Conservation (phyloP, 2,329 filamentous ascomycete species). For the Thermothelomyces thermophilus region DNA sequence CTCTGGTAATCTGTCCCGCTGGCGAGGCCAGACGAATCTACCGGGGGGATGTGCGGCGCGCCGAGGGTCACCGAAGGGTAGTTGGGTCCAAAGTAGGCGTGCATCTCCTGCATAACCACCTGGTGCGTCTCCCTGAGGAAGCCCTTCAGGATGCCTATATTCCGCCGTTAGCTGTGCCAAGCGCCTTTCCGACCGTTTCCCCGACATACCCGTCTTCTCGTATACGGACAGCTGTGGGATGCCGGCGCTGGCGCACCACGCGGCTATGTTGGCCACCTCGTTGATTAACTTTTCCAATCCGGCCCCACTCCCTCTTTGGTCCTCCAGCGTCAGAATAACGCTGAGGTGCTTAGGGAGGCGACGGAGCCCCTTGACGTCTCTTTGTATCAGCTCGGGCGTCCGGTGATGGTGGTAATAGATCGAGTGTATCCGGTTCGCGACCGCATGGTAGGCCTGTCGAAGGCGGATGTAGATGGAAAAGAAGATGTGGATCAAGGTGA, state of each 20-base stretch:
- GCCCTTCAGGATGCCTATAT: conserved; percentile 74
- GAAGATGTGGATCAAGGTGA: conserved; percentile 65
- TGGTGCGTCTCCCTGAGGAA: conserved; percentile 81
- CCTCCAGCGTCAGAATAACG: conserved; percentile 70
- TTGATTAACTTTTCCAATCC: conserved; percentile 80
- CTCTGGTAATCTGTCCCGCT: conserved; percentile 21
- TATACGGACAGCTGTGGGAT: conserved; percentile 87
- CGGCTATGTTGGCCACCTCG: conserved; percentile 83
- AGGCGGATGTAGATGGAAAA: conserved; percentile 85
- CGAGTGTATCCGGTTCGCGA: conserved; percentile 70
- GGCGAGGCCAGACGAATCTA: conserved; percentile 41
- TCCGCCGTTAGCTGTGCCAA: background rate
- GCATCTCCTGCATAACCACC: conserved; percentile 70
- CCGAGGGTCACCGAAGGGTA: conserved; percentile 66
- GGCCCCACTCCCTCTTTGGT: conserved; percentile 61
- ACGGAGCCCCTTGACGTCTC: conserved; percentile 69
- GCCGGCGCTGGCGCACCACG: conserved; percentile 86
- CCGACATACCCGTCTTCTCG: conserved; percentile 70
- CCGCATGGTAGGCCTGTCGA: conserved; percentile 70
- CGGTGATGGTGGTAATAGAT: conserved; percentile 93
- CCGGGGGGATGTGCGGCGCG: conserved; percentile 61
- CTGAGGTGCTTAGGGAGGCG: conserved; percentile 81
- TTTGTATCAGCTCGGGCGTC: conserved; percentile 84
- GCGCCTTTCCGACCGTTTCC: background rate
- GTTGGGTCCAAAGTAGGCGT: conserved; percentile 76